Evolutionary conservation across 1,284 basidiomycete genomes (phyloP), one percentile per base, ranked within the genome.

Genomic region (Chondrostereum purpureum): DNA sequence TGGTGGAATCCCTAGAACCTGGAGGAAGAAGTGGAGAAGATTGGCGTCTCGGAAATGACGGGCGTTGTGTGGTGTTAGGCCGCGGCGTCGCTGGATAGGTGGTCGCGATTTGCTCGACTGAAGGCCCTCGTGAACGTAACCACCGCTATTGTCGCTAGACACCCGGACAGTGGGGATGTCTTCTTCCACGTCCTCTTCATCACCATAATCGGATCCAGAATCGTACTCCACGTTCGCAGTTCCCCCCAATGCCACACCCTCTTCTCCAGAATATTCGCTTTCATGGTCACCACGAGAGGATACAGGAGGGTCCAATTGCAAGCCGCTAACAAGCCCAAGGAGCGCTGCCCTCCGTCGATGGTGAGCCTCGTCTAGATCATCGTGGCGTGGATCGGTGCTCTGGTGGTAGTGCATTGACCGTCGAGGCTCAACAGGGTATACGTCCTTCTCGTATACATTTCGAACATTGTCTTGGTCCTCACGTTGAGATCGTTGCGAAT

Each of bases 301-400:
- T 10, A 42, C 47, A 24, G 59, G 47, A 5, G 51, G 47, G 22
- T 62, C 58, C 14, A 70, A 50, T 13, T 64, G 56, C 23, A 75
- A 55, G 13, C 65, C 68, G 36, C 67, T 60, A 14, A 76, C 69
- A 8, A 76, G 64, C 1, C 68, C 69, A 12, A 70, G 48, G 12
- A 77, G 58, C 16, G 69, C 70, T 41, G 65, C 66, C 23, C 66
- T 63, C 20, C 69, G 65, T 31, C 59, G 56, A 40, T 53, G 54
- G 14, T 58, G 56, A 6, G 46, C 48, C 16, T 54, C 54, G 17
- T 56, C 55, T 3, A 44, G 42, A 5, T 45, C 31, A 19, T 51
- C 50, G n/a, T n/a, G n/a, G n/a, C 37, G 48, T 35, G 35, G n/a
- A 14, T 44, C 14, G 31, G 14, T 19, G 37, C 10, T 38, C 17